Conservation (phyloP, 2,329 filamentous ascomycete genomes). For the Chaetomiaceae sp. region DNA sequence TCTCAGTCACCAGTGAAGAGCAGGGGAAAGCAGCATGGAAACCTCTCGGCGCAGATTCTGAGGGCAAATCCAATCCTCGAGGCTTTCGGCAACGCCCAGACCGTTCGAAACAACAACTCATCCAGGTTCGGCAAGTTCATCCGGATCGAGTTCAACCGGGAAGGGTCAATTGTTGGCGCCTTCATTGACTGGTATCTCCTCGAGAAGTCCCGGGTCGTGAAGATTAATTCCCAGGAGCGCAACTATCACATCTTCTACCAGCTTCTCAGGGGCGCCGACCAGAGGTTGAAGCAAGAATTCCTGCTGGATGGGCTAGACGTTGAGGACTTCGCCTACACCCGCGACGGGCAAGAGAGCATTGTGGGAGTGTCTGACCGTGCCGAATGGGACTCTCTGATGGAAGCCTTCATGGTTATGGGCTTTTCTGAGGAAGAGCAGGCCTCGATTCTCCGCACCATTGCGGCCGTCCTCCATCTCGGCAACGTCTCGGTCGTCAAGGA, state of each 20-base stretch:
- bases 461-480: conserved; percentile 86
- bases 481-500: conserved; percentile 89
- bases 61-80: conserved; percentile 96
- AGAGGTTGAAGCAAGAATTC: conserved; percentile 67
- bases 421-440: conserved; percentile 81
- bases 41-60: conserved; percentile 91
- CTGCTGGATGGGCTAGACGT: conserved; percentile 70
- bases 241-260: conserved; percentile 99
- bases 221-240: conserved; percentile 78
- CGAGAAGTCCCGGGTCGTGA: conserved; percentile 96
- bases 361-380: conserved; percentile 82
- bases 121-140: conserved; percentile 99
- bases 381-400: conserved; percentile 85
- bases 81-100: conserved; percentile 97
- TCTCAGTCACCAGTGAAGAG: conserved; percentile 66
- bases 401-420: conserved; percentile 92
- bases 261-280: conserved; percentile 77
- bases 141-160: conserved; percentile 85
- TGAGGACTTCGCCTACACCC: conserved; percentile 87
- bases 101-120: conserved; percentile 96
- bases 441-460: conserved; percentile 79
- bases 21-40: conserved; percentile 60
- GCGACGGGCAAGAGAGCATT: conserved; percentile 86
- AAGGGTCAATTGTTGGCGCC: conserved; percentile 86
- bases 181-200: conserved; percentile 98